Evolutionary conservation across 768 basidiomycete genomes (phyloP).

Genomic region (Lyophyllum decastes): DNA sequence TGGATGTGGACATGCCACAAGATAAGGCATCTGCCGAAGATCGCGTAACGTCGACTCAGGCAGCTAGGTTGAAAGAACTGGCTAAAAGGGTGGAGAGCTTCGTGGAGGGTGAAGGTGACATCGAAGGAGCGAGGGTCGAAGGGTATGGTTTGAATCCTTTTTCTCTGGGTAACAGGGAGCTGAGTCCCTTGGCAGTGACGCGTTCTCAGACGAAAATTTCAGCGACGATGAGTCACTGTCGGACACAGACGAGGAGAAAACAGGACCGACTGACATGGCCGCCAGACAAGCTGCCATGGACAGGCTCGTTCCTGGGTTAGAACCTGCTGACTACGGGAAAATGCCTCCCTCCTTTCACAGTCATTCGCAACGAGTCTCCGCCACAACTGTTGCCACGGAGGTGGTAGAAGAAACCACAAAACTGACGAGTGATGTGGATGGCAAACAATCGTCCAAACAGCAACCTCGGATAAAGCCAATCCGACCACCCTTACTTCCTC

Average conservation of each 20-base stretch:
- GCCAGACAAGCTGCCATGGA: conserved; percentile 72
- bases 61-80: conserved; percentile 68
- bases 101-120: conserved; percentile 84
- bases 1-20: conserved; percentile 47
- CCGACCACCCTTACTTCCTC: conserved; percentile 77
- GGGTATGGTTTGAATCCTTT: conserved; percentile 54
- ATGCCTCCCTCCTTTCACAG: conserved; percentile 74
- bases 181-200: conserved; percentile 47
- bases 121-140: conserved; percentile 87
- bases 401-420: conserved; percentile 29
- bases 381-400: conserved; percentile 44
- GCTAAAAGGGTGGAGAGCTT: conserved; percentile 89
- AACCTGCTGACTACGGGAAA: conserved; percentile 84
- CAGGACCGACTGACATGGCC: conserved; percentile 29
- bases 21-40: conserved; percentile 43
- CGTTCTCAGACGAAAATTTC: conserved; percentile 65
- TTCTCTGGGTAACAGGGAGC: not conserved
- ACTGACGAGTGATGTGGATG: not conserved
- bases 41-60: conserved; percentile 61
- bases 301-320: conserved; percentile 77
- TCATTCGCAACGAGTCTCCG: conserved; percentile 69
- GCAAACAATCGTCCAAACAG: conserved; percentile 8
- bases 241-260: conserved; percentile 38
- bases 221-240: conserved; percentile 54
- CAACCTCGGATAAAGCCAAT: conserved; percentile 44